Base-by-base conservation (phyloP, 352 stramenopile genomes). In the Phytophthora litchii region DNA sequence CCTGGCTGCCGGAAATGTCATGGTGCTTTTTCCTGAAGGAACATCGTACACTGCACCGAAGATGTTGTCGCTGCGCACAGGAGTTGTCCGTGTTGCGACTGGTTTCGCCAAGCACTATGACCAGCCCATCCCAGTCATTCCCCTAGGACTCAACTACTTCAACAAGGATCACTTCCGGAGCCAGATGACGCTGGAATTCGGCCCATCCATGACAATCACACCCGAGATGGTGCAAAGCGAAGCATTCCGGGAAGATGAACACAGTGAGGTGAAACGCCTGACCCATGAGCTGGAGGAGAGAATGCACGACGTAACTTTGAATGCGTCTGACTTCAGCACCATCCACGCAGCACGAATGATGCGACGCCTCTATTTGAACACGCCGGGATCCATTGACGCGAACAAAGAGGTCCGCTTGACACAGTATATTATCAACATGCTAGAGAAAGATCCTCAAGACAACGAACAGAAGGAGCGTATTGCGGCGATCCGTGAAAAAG, bases 161-260 rank as follows among this genome's bases (percentile, higher is more conserved):
- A 92, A 89, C 61, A 92, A 92, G 62, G 76, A 89, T 38, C 82
- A 80, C 46, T 92, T 92, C 54, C 74, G 83, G 36, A 86, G 79
- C 51, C 75, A 89, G 57, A 74, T 90, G 48, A 76, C 79, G 65
- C 36, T 92, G 34, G 83, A 92, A 50, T 92, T 92, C 42, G 83
- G 83, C 9, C 73, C 80, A 12, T 75, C 76, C 10, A 77, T 89
- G 50, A 53, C 64, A 25, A 73, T 92, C 35, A 76, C 67, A 14
- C 67, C 67, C 5, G 63, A 70, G 20, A 80, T 82, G 70, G 75
- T 76, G 29, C 68, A 79, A 48, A 66, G 69, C 23, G 67, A 85
- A 51, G 64, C 70, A 46, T 71, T 75, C 32, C 52, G 66, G 31
- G 36, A 72, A 20, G 59, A 60, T 12, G 75, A 82, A 44, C 75